Evolutionary conservation across 2,329 filamentous ascomycete species (phyloP), one percentile per base, ranked within the genome.

Genomic region (Aspergillus vadensis): DNA sequence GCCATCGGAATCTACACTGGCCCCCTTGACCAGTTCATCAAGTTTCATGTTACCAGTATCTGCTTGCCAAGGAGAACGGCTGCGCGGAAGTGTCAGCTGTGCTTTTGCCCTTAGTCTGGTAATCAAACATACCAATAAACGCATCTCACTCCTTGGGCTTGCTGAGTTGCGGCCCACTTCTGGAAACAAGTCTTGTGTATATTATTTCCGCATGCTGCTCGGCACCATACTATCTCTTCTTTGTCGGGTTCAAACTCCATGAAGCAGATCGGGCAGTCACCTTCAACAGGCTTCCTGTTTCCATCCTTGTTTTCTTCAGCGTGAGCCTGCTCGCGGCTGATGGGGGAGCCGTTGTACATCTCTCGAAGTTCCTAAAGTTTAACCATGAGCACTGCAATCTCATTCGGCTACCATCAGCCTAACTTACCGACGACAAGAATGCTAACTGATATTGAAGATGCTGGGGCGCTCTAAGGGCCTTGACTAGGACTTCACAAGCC

Each of bases 251-350:
- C 77, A 55, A 86, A 81, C 54, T 85, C 82, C 74, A 81, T 83
- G 69, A 84, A 85, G 72, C 86, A 88, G 63, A 88, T 85, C 0
- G 85, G 84, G 66, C 86, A 89, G 62, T 88, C 85, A 21, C 85
- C 86, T 55, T 87, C 83, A 36, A 87, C 72, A 1, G 83, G 76
- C 67, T 87, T 88, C 59, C 85, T 82, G 17, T 83, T 83, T 17
- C 81, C 80, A 27, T 73, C 71, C 6, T 78, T 73, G 9, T 78
- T 32, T 5, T 58, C 74, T 30, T 72, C 64, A 41, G 70, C 65
- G 9, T 71, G 65, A 9, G 73, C 69, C 21, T 78, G 76, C 19
- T 78, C 73, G 3, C 80, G 80, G 2, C 82, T 81, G 2, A 81
- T 73, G 0, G 85, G 81, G 0, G 86, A 83, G 15, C 78, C 76